Evolutionary conservation across 306 rosid genomes (phyloP), one percentile per base, ranked within the genome.

Genomic region (Pterocarpus macrocarpus): DNA sequence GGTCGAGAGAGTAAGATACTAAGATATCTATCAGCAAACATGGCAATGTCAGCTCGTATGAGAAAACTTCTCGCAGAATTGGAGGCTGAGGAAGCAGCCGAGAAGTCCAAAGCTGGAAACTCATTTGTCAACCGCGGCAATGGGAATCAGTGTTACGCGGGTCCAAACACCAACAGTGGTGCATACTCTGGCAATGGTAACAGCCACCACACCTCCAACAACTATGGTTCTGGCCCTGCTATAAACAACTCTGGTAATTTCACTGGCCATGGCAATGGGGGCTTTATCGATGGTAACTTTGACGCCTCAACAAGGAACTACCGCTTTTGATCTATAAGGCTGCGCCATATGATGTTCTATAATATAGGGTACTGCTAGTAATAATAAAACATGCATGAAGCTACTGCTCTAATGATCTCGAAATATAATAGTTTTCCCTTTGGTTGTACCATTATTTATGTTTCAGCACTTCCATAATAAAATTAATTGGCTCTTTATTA

Each of bases 11-110:
- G 28, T 22, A 22, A 22, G 28, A 22, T 22, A 22, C 28, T 22
- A 22, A 22, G 28, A 22, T 22, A 22, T 22, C 28, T 22, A 22
- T 22, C 28, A 22, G 28, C 28, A 22, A 22, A 22, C 28, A 22
- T 22, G 28, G 28, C 28, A 22, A 22, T 22, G 28, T 22, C 28
- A 22, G 28, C 28, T 22, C 32, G 32, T 30, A 1, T 61, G 11
- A 75, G 61, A 15, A 33, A 8, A 11, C 70, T 75, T 47, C 59
- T 61, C 2, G 47, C 70, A 1, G 61, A 41, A 33, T 1, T 75
- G 0, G 80, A 75, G 12, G 71, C 80, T 0, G 71, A 44, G 61
- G 61, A 75, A 75, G 63, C 53, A 34, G 64, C 57, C 13, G 0
- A 2, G 30, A 59, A 41, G 16, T 0, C 39, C 30, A 9, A n/a